Evolutionary conservation across 495 filamentous ascomycete genomes (phyloP).

Genomic region (Neurospora sp.): DNA sequence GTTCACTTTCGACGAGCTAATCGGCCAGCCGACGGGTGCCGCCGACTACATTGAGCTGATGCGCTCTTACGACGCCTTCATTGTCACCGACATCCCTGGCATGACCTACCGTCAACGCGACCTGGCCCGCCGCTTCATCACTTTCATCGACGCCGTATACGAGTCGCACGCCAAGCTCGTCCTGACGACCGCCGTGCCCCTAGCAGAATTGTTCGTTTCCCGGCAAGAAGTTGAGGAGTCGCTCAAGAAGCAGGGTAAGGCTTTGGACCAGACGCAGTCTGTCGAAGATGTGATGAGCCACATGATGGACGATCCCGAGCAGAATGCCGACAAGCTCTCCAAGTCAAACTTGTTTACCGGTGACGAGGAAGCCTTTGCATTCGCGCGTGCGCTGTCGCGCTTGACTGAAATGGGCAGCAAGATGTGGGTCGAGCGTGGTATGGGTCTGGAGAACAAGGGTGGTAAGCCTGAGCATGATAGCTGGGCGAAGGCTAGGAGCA

Average conservation of each 20-base stretch:
- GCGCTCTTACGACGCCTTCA: constrained; percentile 81
- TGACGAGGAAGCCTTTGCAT: constrained; percentile 94
- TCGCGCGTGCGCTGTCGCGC: constrained; percentile 77
- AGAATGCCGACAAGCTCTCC: constrained; percentile 78
- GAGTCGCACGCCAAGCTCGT: constrained; percentile 84
- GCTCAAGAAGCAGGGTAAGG: constrained; percentile 28
- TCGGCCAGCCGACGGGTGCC: constrained; percentile 75
- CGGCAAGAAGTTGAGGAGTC: constrained; percentile 57
- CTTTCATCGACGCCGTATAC: constrained; percentile 93
- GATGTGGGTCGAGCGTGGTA: constrained; percentile 86
- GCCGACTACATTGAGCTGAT: constrained; percentile 94
- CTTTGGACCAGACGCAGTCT: constrained; percentile 40
- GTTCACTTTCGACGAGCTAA: constrained; percentile 85
- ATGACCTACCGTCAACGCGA: constrained; percentile 86
- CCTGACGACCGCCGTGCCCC: constrained; percentile 75
- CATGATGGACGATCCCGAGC: constrained; percentile 88
- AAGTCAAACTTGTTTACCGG: constrained; percentile 82
- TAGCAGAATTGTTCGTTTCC: constrained; percentile 83
- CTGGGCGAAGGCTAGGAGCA: constrained; percentile 55
- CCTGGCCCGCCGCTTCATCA: constrained; percentile 87
- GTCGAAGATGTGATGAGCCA: constrained; percentile 74
- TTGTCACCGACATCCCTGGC: constrained; percentile 81
- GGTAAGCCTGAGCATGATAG: constrained; percentile 52
- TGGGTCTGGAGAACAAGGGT: constrained; percentile 51
- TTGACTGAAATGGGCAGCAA: constrained; percentile 87